These are phyloP conservation scores for Tulasnella sp. DNA, from an alignment of 768 basidiomycete species.

Conservation along the genomic window DNA sequence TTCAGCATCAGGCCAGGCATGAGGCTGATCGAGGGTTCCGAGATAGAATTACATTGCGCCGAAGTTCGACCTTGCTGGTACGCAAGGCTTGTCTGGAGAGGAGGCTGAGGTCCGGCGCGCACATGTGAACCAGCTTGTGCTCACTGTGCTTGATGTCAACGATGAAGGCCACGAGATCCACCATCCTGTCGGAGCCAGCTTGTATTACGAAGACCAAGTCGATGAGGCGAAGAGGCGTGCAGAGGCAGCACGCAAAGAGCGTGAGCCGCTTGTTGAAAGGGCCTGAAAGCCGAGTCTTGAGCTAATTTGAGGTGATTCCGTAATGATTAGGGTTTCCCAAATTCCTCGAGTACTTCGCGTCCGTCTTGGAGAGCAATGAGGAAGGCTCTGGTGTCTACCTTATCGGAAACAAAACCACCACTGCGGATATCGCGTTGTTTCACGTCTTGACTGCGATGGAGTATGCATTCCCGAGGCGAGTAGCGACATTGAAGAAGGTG, in stretches of 20 bases:
- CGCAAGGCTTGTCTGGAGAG: slow-evolving; percentile 24
- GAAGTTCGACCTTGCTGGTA: slow-evolving; percentile 27
- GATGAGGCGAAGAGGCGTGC: slow-evolving; percentile 27
- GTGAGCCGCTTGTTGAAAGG: too few species aligned
- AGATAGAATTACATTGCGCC: slow-evolving; percentile 17
- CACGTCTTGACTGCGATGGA: slow-evolving; percentile 28
- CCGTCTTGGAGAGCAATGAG: slow-evolving; percentile 23
- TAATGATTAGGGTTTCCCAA: slow-evolving; percentile 24
- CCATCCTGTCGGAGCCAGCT: slow-evolving; percentile 29
- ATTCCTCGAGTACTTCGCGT: slow-evolving; percentile 32
- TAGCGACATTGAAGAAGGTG: slow-evolving; percentile 21
- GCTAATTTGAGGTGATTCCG: slow-evolving; percentile 14
- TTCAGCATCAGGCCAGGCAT: slow-evolving; percentile 13
- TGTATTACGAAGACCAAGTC: slow-evolving; percentile 37
- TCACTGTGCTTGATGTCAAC: slow-evolving; percentile 25
- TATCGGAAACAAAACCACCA: slow-evolving; percentile 27
- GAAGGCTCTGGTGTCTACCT: slow-evolving; percentile 20
- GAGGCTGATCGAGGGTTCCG: neutral
- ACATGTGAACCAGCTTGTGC: slow-evolving; percentile 30
- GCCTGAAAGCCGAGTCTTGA: slow-evolving; percentile 15
- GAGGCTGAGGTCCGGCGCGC: slow-evolving; percentile 23
- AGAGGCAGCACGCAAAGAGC: slow-evolving; percentile 27
- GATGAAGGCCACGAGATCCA: slow-evolving; percentile 21
- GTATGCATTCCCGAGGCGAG: slow-evolving; percentile 31
- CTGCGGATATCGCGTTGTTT: slow-evolving; percentile 36